Evolutionary conservation across 164 flowering plant genomes (phyloP), one percentile per base, ranked within the genome.

Genomic region (Chloranthus sessilifolius): DNA sequence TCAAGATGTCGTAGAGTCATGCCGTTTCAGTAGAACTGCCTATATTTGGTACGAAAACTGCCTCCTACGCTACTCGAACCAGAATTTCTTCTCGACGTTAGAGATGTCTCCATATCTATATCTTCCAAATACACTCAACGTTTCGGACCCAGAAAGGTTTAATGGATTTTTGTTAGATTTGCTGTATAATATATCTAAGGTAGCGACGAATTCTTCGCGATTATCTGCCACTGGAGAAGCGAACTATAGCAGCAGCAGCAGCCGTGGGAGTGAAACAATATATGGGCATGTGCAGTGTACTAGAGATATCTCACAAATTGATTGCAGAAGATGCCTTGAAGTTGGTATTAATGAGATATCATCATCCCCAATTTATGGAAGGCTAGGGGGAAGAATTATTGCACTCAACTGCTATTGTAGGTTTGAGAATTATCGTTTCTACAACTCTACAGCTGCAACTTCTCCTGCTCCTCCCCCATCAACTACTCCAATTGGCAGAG

Each of bases 51-150:
- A 49, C 25, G 48, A 46, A 7, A 2, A 36, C 40, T 49, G 47
- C 44, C 16, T 23, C 47, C n/a, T 60, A 7, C 38, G 53, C 7
- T 60, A 60, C 47, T 61, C 65, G 7, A 12, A 43, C 26, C 12
- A 17, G 5, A 5, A 14, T 12, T 43, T 43, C 20, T 6, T 20
- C 26, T n/a, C n/a, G n/a, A n/a, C n/a, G n/a, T 17, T 20, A 25
- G 47, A 17, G 10, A 43, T 15, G 5, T 17, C 7, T 17, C 11
- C 24, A 6, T 4, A 4, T 5, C n/a, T n/a, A n/a, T n/a, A n/a
- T n/a, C n/a, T 20, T 3, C 20, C 12, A 6, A 20, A 17, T 12
- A 20, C 20, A 43, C n/a, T 16, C 8, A 17, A 20, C 21, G 24
- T 5, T 4, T 15, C 47, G 6, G 20, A 43, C 1, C 24, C 26